A percentile compares a stretch with the other conserved stretches of the same genome.
These are phyloP conservation scores for Plectranthus barbatus DNA, from an alignment of 257 asterid genomes.

Conservation along the genomic window DNA sequence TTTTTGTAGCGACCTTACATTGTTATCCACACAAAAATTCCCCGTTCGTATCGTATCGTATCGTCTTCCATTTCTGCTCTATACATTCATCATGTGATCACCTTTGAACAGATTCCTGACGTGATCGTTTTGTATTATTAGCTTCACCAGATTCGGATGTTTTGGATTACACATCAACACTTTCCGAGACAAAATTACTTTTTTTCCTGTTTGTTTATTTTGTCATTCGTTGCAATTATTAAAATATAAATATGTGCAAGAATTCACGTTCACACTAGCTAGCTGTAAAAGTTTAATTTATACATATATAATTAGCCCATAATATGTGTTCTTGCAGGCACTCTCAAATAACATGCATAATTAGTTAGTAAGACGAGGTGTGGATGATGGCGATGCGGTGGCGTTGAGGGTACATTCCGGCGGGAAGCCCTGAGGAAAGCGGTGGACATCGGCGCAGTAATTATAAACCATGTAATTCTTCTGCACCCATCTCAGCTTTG, in stretches of 20 bases:
- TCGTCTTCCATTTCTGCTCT: not conserved
- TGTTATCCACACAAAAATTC: not conserved
- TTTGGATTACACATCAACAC: not conserved
- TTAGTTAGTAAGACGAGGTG: not conserved
- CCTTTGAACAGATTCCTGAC: too few species aligned
- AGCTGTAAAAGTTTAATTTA: too few species aligned
- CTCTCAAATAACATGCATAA: not conserved
- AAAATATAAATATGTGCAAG: too few species aligned
- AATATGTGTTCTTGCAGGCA: too few species aligned
- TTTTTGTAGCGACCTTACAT: not conserved
- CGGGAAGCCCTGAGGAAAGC: conserved; percentile 27
- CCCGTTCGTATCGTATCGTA: not conserved
- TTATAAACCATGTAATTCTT: conserved; percentile 34
- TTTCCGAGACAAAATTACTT: too few species aligned
- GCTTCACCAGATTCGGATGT: not conserved
- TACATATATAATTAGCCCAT: too few species aligned
- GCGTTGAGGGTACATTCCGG: conserved; percentile 14
- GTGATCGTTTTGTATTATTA: not conserved
- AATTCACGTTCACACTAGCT: too few species aligned
- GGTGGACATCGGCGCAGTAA: conserved; percentile 27
- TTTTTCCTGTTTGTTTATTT: too few species aligned
- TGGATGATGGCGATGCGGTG: not conserved
- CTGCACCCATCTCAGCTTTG: conserved; percentile 18
- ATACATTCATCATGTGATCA: not conserved
- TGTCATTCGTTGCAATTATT: too few species aligned